phyloP scores from a whole-genome alignment of 2,329 filamentous ascomycete genomes.

The Diaporthe sp. region DNA sequence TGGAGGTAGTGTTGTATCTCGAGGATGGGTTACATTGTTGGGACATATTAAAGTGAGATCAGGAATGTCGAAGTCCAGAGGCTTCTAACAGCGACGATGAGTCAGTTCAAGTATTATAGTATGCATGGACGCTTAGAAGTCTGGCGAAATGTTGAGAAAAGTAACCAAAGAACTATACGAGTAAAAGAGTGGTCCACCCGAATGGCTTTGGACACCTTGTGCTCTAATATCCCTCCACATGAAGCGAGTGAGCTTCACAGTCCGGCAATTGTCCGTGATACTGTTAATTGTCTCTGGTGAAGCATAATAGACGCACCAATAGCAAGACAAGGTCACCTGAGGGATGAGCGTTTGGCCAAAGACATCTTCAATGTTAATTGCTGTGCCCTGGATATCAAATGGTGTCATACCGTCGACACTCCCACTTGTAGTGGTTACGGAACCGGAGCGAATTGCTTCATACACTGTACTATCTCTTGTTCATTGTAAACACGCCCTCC shows the following conservation, averaged over 20 bases:
- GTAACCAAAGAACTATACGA: not conserved
- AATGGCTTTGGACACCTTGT: not conserved
- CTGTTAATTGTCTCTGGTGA: not conserved
- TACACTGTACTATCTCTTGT: not conserved
- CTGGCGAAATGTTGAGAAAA: not conserved
- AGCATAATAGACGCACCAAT: not conserved
- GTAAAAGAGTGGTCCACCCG: not conserved
- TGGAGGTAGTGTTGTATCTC: not conserved
- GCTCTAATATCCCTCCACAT: not conserved
- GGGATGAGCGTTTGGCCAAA: too few species aligned
- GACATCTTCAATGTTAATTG: too few species aligned
- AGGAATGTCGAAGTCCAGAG: not conserved
- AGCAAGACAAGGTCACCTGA: not conserved
- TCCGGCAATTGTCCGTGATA: not conserved
- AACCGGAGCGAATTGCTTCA: too few species aligned
- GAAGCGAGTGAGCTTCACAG: not conserved
- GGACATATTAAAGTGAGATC: not conserved
- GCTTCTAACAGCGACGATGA: not conserved
- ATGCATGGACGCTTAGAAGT: not conserved
- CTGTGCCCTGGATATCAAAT: not conserved
- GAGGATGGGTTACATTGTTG: slow-evolving; percentile 2
- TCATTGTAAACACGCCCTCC: not conserved
- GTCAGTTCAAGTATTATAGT: not conserved
- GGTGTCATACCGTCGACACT: too few species aligned
- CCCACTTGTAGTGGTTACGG: not conserved